phyloP scores from a whole-genome alignment of 202 grass and related monocot genomes.

The Zizania palustris region DNA sequence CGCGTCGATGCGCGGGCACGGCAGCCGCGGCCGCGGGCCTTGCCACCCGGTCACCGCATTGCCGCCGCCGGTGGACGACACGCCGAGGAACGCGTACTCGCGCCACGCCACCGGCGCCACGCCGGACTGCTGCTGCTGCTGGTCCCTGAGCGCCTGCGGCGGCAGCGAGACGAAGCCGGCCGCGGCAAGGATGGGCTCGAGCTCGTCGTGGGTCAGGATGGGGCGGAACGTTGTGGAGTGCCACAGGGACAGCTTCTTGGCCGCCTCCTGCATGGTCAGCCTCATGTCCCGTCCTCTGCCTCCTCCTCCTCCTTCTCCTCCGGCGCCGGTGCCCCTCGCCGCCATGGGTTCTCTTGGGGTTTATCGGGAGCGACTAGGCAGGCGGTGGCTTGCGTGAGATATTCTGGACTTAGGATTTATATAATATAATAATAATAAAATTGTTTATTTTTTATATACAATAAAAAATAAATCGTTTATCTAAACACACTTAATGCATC shows the following conservation, averaged over 20 bases:
- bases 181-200: constrained; percentile 75
- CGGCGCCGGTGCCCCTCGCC: constrained; percentile 1
- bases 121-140: constrained; percentile 14
- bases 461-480: too few species aligned
- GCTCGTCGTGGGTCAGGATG: constrained; percentile 89
- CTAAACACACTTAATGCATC: too few species aligned
- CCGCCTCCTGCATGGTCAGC: constrained; percentile 74
- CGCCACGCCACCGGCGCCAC: constrained; percentile 48
- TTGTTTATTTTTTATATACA: too few species aligned
- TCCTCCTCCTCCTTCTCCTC: neutral
- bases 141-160: neutral
- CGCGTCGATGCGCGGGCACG: constrained; percentile 80
- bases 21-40: constrained; percentile 67
- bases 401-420: too few species aligned
- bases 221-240: constrained; percentile 85
- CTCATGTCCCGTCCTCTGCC: constrained; percentile 37
- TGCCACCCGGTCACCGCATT: constrained; percentile 28
- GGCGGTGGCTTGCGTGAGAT: too few species aligned
- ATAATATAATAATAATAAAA: too few species aligned
- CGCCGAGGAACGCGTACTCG: constrained; percentile 77
- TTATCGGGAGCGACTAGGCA: constrained; percentile 47
- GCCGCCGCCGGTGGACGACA: constrained; percentile 30
- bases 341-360: constrained; percentile 52
- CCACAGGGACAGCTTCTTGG: constrained; percentile 93
- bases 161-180: constrained; percentile 67